These are phyloP conservation scores for Phytophthora uliginosa DNA, from an alignment of 352 stramenopile genomes.

Conservation along the genomic window DNA sequence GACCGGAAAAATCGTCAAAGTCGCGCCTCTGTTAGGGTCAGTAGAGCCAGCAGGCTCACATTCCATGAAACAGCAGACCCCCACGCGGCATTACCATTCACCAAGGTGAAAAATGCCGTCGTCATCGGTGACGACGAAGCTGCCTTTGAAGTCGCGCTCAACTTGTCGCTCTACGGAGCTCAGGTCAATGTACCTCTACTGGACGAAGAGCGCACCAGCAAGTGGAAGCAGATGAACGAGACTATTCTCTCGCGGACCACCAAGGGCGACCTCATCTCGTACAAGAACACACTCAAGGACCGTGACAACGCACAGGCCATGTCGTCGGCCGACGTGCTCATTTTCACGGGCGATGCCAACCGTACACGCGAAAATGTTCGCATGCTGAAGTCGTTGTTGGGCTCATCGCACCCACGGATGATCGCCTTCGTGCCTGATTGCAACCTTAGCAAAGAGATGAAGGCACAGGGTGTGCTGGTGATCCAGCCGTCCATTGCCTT, in stretches of 20 bases:
- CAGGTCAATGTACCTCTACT: slow-evolving; percentile 69
- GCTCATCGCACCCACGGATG: slow-evolving; percentile 54
- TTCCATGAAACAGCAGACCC: slow-evolving; percentile 26
- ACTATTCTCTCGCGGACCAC: slow-evolving; percentile 55
- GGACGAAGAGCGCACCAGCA: slow-evolving; percentile 60
- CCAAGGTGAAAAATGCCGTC: slow-evolving; percentile 55
- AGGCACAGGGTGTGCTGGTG: slow-evolving; percentile 61
- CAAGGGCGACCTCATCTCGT: slow-evolving; percentile 72
- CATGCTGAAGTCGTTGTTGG: slow-evolving; percentile 50
- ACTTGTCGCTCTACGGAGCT: slow-evolving; percentile 71
- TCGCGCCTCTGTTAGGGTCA: slow-evolving; percentile 26
- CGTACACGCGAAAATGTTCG: slow-evolving; percentile 64
- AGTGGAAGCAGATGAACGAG: slow-evolving; percentile 73
- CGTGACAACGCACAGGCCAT: slow-evolving; percentile 44
- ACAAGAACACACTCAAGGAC: slow-evolving; percentile 73
- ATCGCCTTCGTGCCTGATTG: slow-evolving; percentile 64
- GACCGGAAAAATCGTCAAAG: background rate
- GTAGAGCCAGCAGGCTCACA: background rate
- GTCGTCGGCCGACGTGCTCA: slow-evolving; percentile 58
- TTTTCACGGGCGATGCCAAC: slow-evolving; percentile 66
- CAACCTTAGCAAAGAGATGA: slow-evolving; percentile 56
- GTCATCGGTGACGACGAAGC: slow-evolving; percentile 72
- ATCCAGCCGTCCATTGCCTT: slow-evolving; percentile 76
- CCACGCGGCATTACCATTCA: slow-evolving; percentile 47
- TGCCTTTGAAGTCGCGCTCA: slow-evolving; percentile 66